These are phyloP conservation scores for Candida ulmi DNA, from an alignment of 805 yeast genomes.

Conservation along the genomic window DNA sequence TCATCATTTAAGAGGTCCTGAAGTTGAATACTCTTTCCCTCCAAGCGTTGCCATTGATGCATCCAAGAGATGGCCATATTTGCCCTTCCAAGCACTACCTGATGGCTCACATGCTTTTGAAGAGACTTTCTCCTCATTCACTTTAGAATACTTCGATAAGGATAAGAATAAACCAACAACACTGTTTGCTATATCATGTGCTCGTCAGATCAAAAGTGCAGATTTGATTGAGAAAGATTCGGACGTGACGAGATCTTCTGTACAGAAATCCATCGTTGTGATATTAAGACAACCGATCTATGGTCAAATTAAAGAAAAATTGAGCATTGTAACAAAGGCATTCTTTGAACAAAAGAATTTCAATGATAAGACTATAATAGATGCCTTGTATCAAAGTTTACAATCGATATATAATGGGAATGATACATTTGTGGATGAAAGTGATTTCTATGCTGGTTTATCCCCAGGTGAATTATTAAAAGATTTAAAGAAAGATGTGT, in stretches of 20 bases:
- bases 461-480: conserved; percentile 60
- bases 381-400: conserved; percentile 64
- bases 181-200: conserved; percentile 92
- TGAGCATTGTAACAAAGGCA: conserved; percentile 82
- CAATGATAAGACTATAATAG: conserved; percentile 60
- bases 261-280: conserved; percentile 87
- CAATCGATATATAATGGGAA: conserved; percentile 33
- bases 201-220: conserved; percentile 68
- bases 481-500: conserved; percentile 50
- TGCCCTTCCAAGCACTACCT: conserved; percentile 93
- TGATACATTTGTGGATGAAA: conserved; percentile 33
- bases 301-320: conserved; percentile 81
- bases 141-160: conserved; percentile 59
- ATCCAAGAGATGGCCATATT: conserved; percentile 64
- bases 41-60: conserved; percentile 31
- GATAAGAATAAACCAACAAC: conserved; percentile 48
- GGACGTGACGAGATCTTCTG: conserved; percentile 77
- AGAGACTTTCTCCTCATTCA: conserved; percentile 89
- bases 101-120: conserved; percentile 94
- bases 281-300: conserved; percentile 84
- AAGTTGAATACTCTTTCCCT: conserved; percentile 80
- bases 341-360: conserved; percentile 81
- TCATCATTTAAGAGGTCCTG: conserved; percentile 92
- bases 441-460: conserved; percentile 68
- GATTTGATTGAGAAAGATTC: conserved; percentile 51